Percentiles rank a stretch among this genome's conserved stretches.
Conservation (phyloP, 495 filamentous ascomycete species). For the Aspergillus sclerotioniger region DNA sequence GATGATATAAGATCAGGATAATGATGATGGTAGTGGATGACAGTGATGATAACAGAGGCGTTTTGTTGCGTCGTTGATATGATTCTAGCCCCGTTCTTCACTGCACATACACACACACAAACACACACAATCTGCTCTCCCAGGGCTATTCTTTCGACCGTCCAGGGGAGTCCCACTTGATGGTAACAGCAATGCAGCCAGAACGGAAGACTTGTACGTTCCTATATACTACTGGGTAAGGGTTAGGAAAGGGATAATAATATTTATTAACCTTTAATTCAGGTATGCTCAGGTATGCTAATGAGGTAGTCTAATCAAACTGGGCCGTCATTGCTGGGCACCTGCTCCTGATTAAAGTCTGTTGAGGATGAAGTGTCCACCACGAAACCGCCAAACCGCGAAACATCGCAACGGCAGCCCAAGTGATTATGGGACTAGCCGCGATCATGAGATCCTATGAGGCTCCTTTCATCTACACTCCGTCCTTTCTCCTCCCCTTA, state of each 20-base stretch:
- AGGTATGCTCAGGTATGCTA: slow-evolving; percentile 21
- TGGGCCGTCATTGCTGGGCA: slow-evolving; percentile 20
- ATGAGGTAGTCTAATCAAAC: slow-evolving; percentile 13
- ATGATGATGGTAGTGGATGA: slow-evolving; percentile 14
- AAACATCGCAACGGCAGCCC: slow-evolving; percentile 17
- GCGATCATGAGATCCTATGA: slow-evolving; percentile 5
- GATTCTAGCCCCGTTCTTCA: background rate
- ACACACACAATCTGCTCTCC: too few species aligned
- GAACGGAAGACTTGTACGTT: slow-evolving; percentile 11
- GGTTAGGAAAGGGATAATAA: slow-evolving; percentile 20
- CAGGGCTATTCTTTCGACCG: background rate
- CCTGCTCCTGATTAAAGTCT: slow-evolving; percentile 7
- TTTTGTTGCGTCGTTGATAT: background rate
- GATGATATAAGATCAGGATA: slow-evolving; percentile 19
- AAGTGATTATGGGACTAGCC: slow-evolving; percentile 11
- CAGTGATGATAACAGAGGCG: slow-evolving; percentile 20
- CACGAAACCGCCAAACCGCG: slow-evolving; percentile 13
- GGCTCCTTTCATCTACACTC: background rate
- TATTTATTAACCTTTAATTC: background rate
- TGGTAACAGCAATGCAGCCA: background rate
- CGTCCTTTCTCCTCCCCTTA: background rate
- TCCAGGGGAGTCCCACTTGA: background rate
- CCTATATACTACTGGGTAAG: slow-evolving; percentile 22
- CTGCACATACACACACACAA: too few species aligned
- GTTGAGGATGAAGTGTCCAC: slow-evolving; percentile 9